Evolutionary conservation across 495 filamentous ascomycete species (phyloP).

Genomic region (Copromyces sp.): DNA sequence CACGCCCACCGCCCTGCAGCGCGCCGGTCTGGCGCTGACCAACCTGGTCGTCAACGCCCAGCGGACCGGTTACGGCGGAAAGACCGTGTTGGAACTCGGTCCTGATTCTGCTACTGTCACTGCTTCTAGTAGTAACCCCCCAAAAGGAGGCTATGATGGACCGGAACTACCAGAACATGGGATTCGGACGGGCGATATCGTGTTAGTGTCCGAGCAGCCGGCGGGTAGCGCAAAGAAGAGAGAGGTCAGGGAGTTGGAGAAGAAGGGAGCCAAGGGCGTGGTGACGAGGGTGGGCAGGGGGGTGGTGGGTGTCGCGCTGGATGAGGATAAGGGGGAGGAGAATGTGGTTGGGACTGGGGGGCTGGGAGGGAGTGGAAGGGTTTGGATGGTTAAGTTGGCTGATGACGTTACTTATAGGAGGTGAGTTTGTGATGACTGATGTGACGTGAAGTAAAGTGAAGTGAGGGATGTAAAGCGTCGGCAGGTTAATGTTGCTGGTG

Average conservation of each 20-base stretch:
- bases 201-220: constrained; percentile 67
- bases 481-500: not conserved
- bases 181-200: constrained; percentile 78
- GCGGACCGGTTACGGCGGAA: constrained; percentile 86
- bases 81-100: constrained; percentile 71
- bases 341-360: constrained; percentile 56
- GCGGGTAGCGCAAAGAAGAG: constrained; percentile 60
- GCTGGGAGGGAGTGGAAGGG: constrained; percentile 47
- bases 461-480: not conserved
- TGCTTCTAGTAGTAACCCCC: not conserved
- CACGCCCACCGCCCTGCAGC: constrained; percentile 64
- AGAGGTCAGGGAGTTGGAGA: constrained; percentile 53
- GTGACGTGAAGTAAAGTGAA: not conserved
- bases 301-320: constrained; percentile 62
- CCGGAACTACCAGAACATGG: constrained; percentile 66
- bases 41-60: constrained; percentile 67
- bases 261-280: constrained; percentile 65
- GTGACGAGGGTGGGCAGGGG: constrained; percentile 58
- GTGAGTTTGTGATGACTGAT: constrained; percentile 28
- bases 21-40: constrained; percentile 77
- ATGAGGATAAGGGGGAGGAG: constrained; percentile 48
- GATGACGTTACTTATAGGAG: constrained; percentile 89
- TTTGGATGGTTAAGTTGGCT: constrained; percentile 76
- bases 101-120: constrained; percentile 56
- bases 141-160: constrained; percentile 5